These are phyloP conservation scores for Cyberlindnera samutprakarnensis DNA, from an alignment of 805 yeast genomes.

Conservation along the genomic window DNA sequence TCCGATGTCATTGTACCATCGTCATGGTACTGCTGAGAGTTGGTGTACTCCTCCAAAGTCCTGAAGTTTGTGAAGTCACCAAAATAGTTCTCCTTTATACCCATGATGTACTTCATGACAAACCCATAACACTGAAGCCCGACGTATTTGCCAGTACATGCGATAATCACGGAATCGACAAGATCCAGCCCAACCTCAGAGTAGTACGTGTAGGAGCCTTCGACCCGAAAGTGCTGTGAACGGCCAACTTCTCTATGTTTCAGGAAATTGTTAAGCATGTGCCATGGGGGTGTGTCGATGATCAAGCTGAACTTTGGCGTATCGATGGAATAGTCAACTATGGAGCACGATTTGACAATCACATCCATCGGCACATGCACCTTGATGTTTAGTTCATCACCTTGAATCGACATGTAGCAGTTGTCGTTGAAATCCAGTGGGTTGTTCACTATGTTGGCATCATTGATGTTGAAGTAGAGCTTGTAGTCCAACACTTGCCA, in stretches of 20 bases:
- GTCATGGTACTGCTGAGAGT: neutral
- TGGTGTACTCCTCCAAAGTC: slow-evolving; percentile 74
- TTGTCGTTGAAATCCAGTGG: slow-evolving; percentile 82
- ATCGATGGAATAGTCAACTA: slow-evolving; percentile 39
- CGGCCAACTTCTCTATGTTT: slow-evolving; percentile 57
- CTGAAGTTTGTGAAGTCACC: slow-evolving; percentile 80
- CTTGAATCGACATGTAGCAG: slow-evolving; percentile 65
- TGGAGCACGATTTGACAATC: slow-evolving; percentile 42
- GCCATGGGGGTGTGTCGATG: slow-evolving; percentile 87
- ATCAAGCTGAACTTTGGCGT: slow-evolving; percentile 58
- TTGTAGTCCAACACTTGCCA: slow-evolving; percentile 56
- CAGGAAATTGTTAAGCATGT: slow-evolving; percentile 69
- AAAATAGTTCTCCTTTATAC: slow-evolving; percentile 79
- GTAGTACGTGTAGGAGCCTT: slow-evolving; percentile 60
- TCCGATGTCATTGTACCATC: neutral
- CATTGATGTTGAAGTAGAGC: slow-evolving; percentile 74
- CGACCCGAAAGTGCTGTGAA: slow-evolving; percentile 50
- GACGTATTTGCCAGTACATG: slow-evolving; percentile 58
- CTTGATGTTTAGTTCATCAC: slow-evolving; percentile 42
- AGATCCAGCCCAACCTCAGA: slow-evolving; percentile 54
- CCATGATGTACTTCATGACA: slow-evolving; percentile 65
- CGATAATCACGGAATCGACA: slow-evolving; percentile 60
- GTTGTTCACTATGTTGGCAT: slow-evolving; percentile 79
- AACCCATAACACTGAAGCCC: slow-evolving; percentile 74
- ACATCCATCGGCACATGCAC: slow-evolving; percentile 53